phyloP scores from a whole-genome alignment of 1,284 basidiomycete genomes.

The Trametes sp. region DNA sequence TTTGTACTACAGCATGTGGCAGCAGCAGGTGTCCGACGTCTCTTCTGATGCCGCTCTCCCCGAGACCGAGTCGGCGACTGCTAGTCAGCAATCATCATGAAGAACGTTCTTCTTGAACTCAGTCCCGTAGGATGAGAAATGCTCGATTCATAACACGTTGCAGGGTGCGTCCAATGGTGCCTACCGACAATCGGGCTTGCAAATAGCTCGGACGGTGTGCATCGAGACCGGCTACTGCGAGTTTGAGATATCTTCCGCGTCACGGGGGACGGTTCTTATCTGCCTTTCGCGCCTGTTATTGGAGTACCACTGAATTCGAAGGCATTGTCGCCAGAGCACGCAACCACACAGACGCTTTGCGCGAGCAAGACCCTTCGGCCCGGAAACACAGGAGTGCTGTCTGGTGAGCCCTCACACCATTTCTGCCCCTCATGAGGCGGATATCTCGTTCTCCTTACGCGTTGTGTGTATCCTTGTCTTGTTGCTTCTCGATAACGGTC shows the following conservation, averaged over 20 bases:
- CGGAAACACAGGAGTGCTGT: neutral
- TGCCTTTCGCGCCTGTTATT: neutral
- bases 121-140: neutral
- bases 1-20: conserved; percentile 88
- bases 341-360: conserved; percentile 1
- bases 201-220: neutral
- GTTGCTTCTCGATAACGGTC: conserved; percentile 1
- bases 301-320: neutral
- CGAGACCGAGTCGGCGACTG: conserved; percentile 10
- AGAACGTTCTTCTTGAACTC: neutral
- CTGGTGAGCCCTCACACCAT: conserved; percentile 8
- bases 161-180: too few species aligned
- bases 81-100: conserved; percentile 5
- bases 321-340: conserved; percentile 18
- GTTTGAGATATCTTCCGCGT: neutral
- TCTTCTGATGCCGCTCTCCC: conserved; percentile 24
- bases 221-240: neutral
- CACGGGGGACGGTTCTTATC: conserved; percentile 16
- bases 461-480: conserved; percentile 5
- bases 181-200: neutral
- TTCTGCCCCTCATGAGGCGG: conserved; percentile 9
- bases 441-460: conserved; percentile 17
- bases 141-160: neutral
- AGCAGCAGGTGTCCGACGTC: conserved; percentile 66
- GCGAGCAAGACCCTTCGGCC: conserved; percentile 6